A percentile compares a stretch with the other conserved stretches of the same genome.
These are phyloP conservation scores for Coniferiporia weirii DNA, from an alignment of 1,284 basidiomycete species.

Conservation along the genomic window DNA sequence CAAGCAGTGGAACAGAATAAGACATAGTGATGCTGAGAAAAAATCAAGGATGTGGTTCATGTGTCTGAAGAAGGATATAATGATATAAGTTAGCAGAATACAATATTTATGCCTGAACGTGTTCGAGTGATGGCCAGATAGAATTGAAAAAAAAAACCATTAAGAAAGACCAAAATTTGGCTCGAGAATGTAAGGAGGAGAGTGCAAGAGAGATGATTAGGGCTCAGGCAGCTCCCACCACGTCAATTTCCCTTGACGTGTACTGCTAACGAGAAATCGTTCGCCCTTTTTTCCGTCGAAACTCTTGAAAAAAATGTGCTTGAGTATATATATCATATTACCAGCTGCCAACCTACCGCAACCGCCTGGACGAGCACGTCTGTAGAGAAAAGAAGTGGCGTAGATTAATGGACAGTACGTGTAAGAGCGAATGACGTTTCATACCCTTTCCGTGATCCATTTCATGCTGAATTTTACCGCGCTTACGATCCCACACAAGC, in stretches of 20 bases:
- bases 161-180: background rate
- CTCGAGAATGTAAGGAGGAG: background rate
- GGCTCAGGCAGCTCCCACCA: conserved; percentile 3
- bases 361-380: conserved; percentile 4
- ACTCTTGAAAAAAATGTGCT: background rate
- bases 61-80: background rate
- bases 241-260: background rate
- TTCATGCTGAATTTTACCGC: conserved; percentile 46
- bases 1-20: background rate
- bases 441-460: conserved; percentile 40
- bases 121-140: background rate
- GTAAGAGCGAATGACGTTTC: background rate
- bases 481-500: conserved; percentile 55
- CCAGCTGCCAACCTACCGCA: background rate
- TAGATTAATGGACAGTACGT: background rate
- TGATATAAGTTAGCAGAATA: conserved; percentile 3
- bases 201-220: background rate
- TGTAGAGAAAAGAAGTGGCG: background rate
- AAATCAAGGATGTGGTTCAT: background rate
- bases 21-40: background rate
- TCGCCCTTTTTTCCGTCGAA: background rate
- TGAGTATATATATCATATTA: background rate
- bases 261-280: background rate
- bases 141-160: background rate
- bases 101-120: background rate